Conservation (phyloP, 352 stramenopile genomes). For the Phytophthora chlamydospora region DNA sequence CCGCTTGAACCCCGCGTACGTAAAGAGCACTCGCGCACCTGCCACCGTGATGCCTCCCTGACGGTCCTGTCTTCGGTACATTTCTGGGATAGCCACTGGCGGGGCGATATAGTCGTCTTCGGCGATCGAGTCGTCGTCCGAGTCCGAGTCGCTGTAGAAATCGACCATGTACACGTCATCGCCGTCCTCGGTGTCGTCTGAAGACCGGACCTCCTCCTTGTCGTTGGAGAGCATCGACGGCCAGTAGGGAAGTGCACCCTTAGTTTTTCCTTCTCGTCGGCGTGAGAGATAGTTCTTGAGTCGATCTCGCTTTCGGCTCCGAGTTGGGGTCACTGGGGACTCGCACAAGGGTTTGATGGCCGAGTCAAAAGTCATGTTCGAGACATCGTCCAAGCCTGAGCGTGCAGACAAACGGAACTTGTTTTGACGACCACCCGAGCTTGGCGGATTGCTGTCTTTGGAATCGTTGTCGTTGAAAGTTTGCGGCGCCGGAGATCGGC, state of each 20-base stretch:
- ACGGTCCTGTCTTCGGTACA: conserved; percentile 58
- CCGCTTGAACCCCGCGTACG: conserved; percentile 63
- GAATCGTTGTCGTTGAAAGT: background rate
- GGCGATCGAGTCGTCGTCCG: conserved; percentile 26
- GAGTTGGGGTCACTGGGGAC: background rate
- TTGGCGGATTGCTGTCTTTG: conserved; percentile 8
- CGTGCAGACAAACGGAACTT: conserved; percentile 20
- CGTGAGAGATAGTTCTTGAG: conserved; percentile 23
- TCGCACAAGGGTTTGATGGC: conserved; percentile 6
- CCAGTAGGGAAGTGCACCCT: conserved; percentile 13
- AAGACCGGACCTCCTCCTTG: conserved; percentile 26
- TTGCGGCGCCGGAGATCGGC: conserved; percentile 12
- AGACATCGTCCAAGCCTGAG: background rate
- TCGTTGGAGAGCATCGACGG: conserved; percentile 20
- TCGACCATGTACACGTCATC: conserved; percentile 40
- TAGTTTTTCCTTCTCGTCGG: conserved; percentile 10
- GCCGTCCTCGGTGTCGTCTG: conserved; percentile 26
- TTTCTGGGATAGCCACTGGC: conserved; percentile 56
- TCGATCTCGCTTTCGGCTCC: conserved; percentile 37
- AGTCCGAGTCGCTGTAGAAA: conserved; percentile 31
- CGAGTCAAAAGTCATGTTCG: conserved; percentile 14
- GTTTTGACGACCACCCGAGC: conserved; percentile 5
- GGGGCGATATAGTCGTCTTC: conserved; percentile 36
- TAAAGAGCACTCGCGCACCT: conserved; percentile 57
- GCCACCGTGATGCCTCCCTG: conserved; percentile 56